Percentiles rank a stretch among this genome's conserved stretches.
These are phyloP conservation scores for Vigna reflexopilosa DNA, from an alignment of 306 rosid species.

Conservation along the genomic window DNA sequence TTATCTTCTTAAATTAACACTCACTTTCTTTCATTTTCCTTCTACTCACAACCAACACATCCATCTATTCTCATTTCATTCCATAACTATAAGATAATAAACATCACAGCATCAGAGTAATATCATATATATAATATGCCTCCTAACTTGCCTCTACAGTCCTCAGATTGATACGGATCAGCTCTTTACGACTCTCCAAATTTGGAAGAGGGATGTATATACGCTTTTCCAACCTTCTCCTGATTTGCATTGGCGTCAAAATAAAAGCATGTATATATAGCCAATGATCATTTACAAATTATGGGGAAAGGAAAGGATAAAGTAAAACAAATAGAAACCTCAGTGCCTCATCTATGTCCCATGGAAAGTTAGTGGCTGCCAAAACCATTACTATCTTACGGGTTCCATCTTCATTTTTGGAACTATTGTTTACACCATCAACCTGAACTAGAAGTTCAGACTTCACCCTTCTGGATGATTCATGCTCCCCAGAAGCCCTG, in stretches of 20 bases:
- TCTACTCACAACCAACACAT: too few species aligned
- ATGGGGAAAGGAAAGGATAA: neutral
- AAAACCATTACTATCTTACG: slow-evolving; percentile 95
- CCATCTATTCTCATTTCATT: neutral
- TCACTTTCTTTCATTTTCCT: too few species aligned
- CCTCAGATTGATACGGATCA: slow-evolving; percentile 89
- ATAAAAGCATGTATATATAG: slow-evolving; percentile 6
- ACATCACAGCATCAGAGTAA: neutral
- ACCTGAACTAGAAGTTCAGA: slow-evolving; percentile 99
- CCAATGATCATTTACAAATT: neutral
- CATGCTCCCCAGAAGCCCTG: slow-evolving; percentile 99
- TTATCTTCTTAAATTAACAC: neutral
- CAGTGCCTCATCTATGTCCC: slow-evolving; percentile 99
- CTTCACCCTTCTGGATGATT: slow-evolving; percentile 97
- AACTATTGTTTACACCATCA: slow-evolving; percentile 89
- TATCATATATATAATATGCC: neutral
- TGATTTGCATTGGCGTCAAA: slow-evolving; percentile 55
- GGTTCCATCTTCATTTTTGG: slow-evolving; percentile 86
- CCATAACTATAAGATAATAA: neutral
- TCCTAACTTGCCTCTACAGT: slow-evolving; percentile 75
- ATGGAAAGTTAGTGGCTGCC: slow-evolving; percentile 97
- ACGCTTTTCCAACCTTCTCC: slow-evolving; percentile 98
- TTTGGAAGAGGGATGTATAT: slow-evolving; percentile 96
- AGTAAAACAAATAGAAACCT: slow-evolving; percentile 60
- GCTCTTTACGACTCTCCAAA: slow-evolving; percentile 94